These are phyloP conservation scores for Suillus clintonianus DNA, from an alignment of 768 basidiomycete genomes.

Conservation along the genomic window DNA sequence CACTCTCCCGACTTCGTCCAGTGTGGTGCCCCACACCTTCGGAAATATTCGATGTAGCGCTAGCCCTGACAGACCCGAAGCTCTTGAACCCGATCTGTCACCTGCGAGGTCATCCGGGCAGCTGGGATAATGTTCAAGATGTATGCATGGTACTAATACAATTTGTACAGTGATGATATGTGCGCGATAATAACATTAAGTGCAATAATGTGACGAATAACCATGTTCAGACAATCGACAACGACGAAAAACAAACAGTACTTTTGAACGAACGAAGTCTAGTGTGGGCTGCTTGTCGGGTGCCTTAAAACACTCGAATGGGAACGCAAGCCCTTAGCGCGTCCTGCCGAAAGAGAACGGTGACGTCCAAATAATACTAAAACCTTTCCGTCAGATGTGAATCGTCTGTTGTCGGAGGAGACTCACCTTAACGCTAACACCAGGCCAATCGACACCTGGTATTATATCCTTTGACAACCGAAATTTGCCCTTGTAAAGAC, in stretches of 20 bases:
- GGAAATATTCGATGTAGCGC: no score
- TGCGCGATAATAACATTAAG: not conserved
- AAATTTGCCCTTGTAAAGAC: conserved; percentile 63
- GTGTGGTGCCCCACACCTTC: no score
- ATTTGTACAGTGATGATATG: not conserved
- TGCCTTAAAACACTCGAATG: conserved; percentile 51
- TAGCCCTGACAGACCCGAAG: no score
- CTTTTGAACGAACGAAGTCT: not conserved
- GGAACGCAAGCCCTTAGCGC: conserved; percentile 63
- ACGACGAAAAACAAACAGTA: not conserved
- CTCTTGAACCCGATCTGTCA: not conserved
- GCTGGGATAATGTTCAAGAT: not conserved
- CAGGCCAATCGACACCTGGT: conserved; percentile 66
- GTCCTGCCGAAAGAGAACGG: conserved; percentile 66
- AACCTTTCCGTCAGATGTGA: conserved; percentile 1
- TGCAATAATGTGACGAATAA: not conserved
- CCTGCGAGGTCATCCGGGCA: not conserved
- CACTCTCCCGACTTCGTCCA: no score
- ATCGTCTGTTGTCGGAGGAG: not conserved
- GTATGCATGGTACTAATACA: not conserved
- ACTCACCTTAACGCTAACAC: conserved; percentile 67
- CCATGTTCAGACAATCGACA: not conserved
- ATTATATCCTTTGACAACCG: conserved; percentile 58
- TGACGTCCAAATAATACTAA: conserved; percentile 75
- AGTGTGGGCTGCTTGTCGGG: conserved; percentile 45